A percentile compares a stretch with the other conserved stretches of the same genome.
These are phyloP conservation scores for Haplosporangium gracile DNA, from an alignment of 192 early-diverging fungal species.

Conservation along the genomic window DNA sequence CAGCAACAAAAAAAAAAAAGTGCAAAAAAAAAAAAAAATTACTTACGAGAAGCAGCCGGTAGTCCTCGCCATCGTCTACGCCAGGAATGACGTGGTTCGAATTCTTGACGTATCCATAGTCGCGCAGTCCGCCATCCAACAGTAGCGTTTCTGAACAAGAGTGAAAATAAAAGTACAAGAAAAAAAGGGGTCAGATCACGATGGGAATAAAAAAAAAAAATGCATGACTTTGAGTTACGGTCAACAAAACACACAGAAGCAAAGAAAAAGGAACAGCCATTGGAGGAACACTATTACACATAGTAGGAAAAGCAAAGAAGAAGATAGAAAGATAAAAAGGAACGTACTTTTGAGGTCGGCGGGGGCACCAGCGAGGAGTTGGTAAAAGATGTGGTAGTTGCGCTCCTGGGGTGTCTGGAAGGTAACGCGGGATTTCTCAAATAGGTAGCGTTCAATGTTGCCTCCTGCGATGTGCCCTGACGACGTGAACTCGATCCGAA, in stretches of 20 bases:
- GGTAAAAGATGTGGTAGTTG: slow-evolving; percentile 99
- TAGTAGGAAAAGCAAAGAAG: neutral
- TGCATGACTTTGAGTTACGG: neutral
- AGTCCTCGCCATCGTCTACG: slow-evolving; percentile 92
- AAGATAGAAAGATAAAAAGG: neutral
- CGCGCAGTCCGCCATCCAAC: slow-evolving; percentile 79
- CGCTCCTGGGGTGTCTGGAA: slow-evolving; percentile 92
- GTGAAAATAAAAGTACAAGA: slow-evolving; percentile 9
- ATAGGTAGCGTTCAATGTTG: slow-evolving; percentile 96
- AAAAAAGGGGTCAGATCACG: slow-evolving; percentile 4
- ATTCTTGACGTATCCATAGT: slow-evolving; percentile 87
- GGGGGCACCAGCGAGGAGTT: slow-evolving; percentile 91
- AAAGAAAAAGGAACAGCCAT: no score
- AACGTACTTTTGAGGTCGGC: slow-evolving; percentile 75
- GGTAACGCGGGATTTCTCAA: slow-evolving; percentile 98
- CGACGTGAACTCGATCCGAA: slow-evolving; percentile 96
- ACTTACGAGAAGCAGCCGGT: slow-evolving; percentile 74
- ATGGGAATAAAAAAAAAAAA: neutral
- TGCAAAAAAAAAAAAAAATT: no score
- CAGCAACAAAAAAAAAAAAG: neutral
- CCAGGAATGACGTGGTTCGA: slow-evolving; percentile 93
- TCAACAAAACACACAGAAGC: neutral
- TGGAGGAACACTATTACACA: neutral
- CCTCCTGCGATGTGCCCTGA: slow-evolving; percentile 86
- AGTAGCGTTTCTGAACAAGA: slow-evolving; percentile 71